Base-by-base conservation (phyloP, 257 asterid species). In the Misopates orontium region DNA sequence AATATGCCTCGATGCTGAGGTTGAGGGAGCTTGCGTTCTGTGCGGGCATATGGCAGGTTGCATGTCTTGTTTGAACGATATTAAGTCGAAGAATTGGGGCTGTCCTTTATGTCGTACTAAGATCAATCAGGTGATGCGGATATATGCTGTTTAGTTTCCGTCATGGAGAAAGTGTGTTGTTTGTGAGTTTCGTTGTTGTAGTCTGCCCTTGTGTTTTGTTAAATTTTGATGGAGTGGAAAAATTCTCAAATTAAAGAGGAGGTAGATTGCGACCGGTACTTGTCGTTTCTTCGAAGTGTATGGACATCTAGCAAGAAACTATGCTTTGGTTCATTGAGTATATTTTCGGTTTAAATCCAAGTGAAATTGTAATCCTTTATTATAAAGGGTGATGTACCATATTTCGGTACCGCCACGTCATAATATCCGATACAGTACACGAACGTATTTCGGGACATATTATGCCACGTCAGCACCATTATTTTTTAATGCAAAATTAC, bases 21-120 rank as follows among this genome's bases (percentile, higher is more conserved):
- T 84, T 1, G 95, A 88, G 83, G 98, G 95, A 66, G 98, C 95
- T 69, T 91, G 98, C 59, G 56, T 91, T 55, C 98, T 96, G 0
- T 91, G 98, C 64, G 98, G 98, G 10, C 98, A 91, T 77, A 82
- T 91, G 95, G 98, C 87, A 3, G 98, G 98, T 49, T 88, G 98
- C 87, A 85, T 88, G 96, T 60, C 84, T 10, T 91, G 98, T 75
- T 77, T 91, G 80, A 84, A 71, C 25, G 98, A 88, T 54, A 76
- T 88, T 50, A 79, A 82, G 71, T 86, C 75, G 22, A 87, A 91
- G 72, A 82, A 83, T 28, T 88, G 90, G 90, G 98, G 96, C 15
- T 91, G 98, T 86, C 98, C 98, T 0, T 89, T 91, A 1, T 91
- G 98, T 69, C 96, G 98, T 36, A 71, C 90, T 66, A 82, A 84